Percentiles rank a stretch among this genome's conserved stretches.
Conservation (phyloP, 83 land plant species). For the Picea mariana region DNA sequence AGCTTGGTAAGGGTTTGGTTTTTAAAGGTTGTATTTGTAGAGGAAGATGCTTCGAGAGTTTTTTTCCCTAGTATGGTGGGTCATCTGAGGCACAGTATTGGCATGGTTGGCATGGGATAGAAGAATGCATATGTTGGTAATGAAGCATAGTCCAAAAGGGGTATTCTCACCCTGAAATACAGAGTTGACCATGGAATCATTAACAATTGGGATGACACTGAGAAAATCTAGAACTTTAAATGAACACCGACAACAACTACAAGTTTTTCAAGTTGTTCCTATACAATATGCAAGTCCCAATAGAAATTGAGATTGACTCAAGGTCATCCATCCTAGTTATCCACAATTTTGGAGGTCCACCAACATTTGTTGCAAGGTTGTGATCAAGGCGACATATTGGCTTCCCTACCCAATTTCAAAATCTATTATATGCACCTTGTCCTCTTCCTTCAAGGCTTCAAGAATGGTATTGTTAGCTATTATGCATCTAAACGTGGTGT, state of each 20-base stretch:
- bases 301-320: conserved; percentile 12
- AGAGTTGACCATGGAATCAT: conserved; percentile 13
- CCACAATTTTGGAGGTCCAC: conserved; percentile 29
- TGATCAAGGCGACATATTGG: conserved; percentile 54
- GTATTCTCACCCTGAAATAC: conserved; percentile 15
- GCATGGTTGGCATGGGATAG: conserved; percentile 23
- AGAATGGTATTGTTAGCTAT: conserved; percentile 66
- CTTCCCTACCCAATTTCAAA: conserved; percentile 56
- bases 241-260: conserved; percentile 32
- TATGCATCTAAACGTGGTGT: conserved; percentile 47
- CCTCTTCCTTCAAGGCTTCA: conserved; percentile 41
- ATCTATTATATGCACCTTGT: conserved; percentile 61
- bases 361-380: conserved; percentile 35
- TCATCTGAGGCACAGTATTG: conserved; percentile 14
- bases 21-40: conserved; percentile 11
- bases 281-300: conserved; percentile 23
- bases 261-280: conserved; percentile 29
- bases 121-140: conserved; percentile 26
- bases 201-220: conserved; percentile 17
- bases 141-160: conserved; percentile 16
- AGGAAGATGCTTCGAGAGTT: conserved; percentile 22
- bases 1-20: no score
- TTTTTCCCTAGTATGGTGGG: conserved; percentile 20
- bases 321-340: conserved; percentile 47
- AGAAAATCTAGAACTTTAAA: conserved; percentile 38